Percentiles rank a stretch among this genome's conserved stretches.
These are phyloP conservation scores for Vachellia pachyceras DNA, from an alignment of 306 rosid genomes.

Conservation along the genomic window DNA sequence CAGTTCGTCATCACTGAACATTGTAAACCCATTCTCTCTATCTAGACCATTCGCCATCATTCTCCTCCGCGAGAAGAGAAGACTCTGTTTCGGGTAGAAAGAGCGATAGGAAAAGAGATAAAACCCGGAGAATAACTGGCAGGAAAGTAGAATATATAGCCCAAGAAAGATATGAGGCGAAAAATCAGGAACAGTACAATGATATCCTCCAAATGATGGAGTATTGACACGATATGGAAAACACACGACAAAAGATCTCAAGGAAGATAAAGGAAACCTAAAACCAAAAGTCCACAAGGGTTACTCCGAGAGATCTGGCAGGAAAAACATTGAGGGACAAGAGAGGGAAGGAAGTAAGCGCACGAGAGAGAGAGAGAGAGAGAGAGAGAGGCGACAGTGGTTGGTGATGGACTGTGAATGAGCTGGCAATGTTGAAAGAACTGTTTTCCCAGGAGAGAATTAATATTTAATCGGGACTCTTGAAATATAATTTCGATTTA, in stretches of 20 bases:
- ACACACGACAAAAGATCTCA: conserved; percentile 41
- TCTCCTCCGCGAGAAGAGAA: conserved; percentile 22
- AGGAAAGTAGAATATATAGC: conserved; percentile 43
- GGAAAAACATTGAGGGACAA: conserved; percentile 55
- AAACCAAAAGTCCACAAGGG: conserved; percentile 58
- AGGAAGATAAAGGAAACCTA: conserved; percentile 14
- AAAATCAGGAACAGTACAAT: conserved; percentile 20
- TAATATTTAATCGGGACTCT: no score
- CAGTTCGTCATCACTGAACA: conserved; percentile 91
- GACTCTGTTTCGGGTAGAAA: conserved; percentile 49
- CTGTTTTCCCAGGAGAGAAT: no score
- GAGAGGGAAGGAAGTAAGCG: conserved; percentile 42
- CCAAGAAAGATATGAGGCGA: conserved; percentile 32
- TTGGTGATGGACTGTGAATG: conserved; percentile 72
- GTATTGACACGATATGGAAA: conserved; percentile 32
- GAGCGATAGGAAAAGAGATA: background rate
- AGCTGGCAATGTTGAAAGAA: conserved; percentile 71
- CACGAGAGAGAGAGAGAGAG: background rate
- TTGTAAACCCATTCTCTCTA: conserved; percentile 57
- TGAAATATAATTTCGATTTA: no score
- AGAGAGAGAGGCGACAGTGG: conserved; percentile 32
- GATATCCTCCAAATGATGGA: conserved; percentile 28
- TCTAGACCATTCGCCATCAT: conserved; percentile 74
- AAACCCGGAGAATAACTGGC: conserved; percentile 31
- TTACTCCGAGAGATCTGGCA: conserved; percentile 73